Base-by-base conservation (phyloP, 306 rosid genomes). In the Cercis canadensis region DNA sequence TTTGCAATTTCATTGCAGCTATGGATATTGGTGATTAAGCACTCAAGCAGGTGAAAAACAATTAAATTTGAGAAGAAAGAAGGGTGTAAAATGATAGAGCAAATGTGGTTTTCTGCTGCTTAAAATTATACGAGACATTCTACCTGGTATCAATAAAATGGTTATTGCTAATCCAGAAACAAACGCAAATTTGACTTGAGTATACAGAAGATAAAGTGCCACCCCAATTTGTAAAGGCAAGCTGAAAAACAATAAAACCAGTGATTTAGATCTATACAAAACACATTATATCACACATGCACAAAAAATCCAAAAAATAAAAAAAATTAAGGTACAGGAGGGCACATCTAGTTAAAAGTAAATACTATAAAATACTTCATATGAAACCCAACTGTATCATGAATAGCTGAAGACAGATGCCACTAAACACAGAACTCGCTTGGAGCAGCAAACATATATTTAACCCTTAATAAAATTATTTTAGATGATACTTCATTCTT, bases 151-250 rank as follows among this genome's bases (percentile, higher is more conserved):
- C 82, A 94, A 64, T 70, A 84, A 77, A 55, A 94, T 80, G 76
- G 97, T 84, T 70, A 93, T 93, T 62, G 93, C 96, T 79, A 88
- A 62, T 52, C 98, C 98, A 74, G 97, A 84, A 67, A 93, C 80
- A 83, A 93, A 93, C 11, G 98, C 97, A 69, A 90, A 90, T 77
- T 89, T 88, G 85, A 93, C 98, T 88, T 93, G 97, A 49, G 82
- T 84, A 60, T 90, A 93, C 76, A 93, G 69, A 80, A 93, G 97
- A 78, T 74, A 93, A 78, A 93, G 78, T 49, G 98, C 98, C 68
- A 90, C 78, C 71, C 92, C 96, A 73, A 93, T 93, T 90, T 93
- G 98, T 53, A 93, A 87, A 75, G 98, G 98, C 85, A 93, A 76
- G 86, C 98, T 93, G 96, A 83, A 85, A 88, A 80, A 9, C 72